Base-by-base conservation (phyloP, 176 grass and related monocot genomes). In the Lolium multiflorum region DNA sequence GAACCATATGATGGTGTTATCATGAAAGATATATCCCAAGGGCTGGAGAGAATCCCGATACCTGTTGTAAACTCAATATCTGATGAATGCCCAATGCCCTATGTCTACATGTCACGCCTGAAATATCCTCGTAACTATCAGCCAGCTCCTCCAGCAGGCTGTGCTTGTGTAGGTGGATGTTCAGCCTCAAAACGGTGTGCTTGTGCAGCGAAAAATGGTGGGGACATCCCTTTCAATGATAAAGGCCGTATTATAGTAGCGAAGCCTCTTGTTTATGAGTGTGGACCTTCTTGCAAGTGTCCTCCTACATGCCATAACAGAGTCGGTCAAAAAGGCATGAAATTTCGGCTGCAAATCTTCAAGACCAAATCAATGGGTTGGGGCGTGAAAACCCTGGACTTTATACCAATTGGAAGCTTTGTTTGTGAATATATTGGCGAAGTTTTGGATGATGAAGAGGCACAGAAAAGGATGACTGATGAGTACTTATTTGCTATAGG, bases 401-500 rank as follows among this genome's bases (percentile, higher is more conserved):
- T 71, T 37, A 95, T 95, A 83, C 91, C 91, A 68, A 89, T 81
- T 84, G 94, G 94, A 89, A 93, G 94, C 72, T 95, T 93, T 82
- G 89, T 95, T 5, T 93, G 91, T 79, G 94, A 95, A 87, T 95
- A 95, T 85, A 88, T 95, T 41, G 94, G 90, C 18, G 94, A 95
- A 62, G 55, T 95, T 28, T 75, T 95, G 35, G 73, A 90, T 64
- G 94, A 95, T 58, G 91, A 93, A 83, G 91, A 93, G 58, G 94
- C 94, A 46, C 91, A 93, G 73, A 89, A 81, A 69, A 93, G 89
- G 79, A 89, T 25, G 41, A 95, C 43, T 47, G 94, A 95, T 38
- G 94, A 95, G 49, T 95, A 95, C 63, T 63, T 95, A 60, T 95
- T 95, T 73, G 87, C 91, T 81, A 91, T 95, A 16, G 94, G 94